A percentile compares a stretch with the other conserved stretches of the same genome.
phyloP scores from a whole-genome alignment of 441 rosid species.

The Corymbia calophylla region DNA sequence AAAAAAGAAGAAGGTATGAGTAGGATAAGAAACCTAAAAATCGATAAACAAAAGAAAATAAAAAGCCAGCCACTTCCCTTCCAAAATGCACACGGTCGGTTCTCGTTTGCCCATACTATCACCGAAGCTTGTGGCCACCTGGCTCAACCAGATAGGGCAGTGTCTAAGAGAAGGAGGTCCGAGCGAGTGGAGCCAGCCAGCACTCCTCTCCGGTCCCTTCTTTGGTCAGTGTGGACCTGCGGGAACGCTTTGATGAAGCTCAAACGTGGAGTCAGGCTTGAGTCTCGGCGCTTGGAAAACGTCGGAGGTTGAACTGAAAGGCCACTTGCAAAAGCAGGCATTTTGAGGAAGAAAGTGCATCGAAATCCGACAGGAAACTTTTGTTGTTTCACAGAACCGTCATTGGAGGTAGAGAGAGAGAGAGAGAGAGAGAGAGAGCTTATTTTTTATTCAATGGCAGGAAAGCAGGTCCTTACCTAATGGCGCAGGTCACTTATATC shows the following conservation, averaged over 20 bases:
- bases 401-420: background rate
- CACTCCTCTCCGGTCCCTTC: background rate
- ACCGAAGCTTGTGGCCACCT: background rate
- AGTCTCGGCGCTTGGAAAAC: background rate
- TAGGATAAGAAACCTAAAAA: background rate
- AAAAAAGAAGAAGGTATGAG: no score
- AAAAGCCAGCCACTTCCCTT: background rate
- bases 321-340: background rate
- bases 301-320: background rate
- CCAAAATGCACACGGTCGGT: background rate
- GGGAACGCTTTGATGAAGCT: background rate
- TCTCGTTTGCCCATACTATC: background rate
- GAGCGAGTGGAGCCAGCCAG: background rate
- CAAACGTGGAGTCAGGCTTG: background rate
- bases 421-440: background rate
- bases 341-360: background rate
- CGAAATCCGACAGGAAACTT: background rate
- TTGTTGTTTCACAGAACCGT: background rate
- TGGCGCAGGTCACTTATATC: background rate
- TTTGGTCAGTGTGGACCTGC: background rate
- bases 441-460: background rate
- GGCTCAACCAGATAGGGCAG: background rate
- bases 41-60: background rate
- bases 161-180: background rate
- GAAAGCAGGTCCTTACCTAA: background rate